Base-by-base conservation (phyloP, 129 eudicot species). In the Artemisia annua region DNA sequence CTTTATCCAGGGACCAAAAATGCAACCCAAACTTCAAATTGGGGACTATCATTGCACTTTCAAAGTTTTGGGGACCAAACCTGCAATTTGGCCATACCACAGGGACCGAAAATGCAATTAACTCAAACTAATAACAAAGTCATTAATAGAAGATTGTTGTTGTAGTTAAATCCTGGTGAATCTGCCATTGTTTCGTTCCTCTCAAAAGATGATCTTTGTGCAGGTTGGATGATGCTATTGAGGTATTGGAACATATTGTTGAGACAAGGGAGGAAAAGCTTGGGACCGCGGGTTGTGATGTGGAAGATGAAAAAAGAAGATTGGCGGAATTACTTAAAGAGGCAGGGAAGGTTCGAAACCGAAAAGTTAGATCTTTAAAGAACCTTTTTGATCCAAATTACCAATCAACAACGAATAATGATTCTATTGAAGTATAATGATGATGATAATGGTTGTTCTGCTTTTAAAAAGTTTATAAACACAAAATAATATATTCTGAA, bases 151-250 rank as follows among this genome's bases (percentile, higher is more conserved):
- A 5, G 17, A 54, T 54, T 54, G 22, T 14, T 6, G 10, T 16
- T 54, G 24, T 16, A 54, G 22, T 14, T 11, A 35, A 39, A 39
- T 7, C 46, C 46, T 7, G 11, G 46, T 39, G 9, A 39, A 39
- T 39, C 46, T 39, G 46, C 9, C 46, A 15, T 39, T 63, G 3
- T 19, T 30, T 64, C 69, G 39, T 64, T 16, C 17, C 17, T 3
- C 53, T 74, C 4, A 75, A 66, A 18, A 30, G 68, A 52, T 68
- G 80, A 76, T 60, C 46, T 71, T 64, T 71, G 9, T 63, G 61
- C 73, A 78, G 82, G 73, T 65, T 78, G 78, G 77, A 72, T 78
- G 82, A 78, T 63, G 82, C 82, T 35, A 78, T 78, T 60, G 71
- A 65, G 60, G 65, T 65, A 10, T 78, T 78, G 82, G 82, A 78